Percentiles rank a stretch among this genome's conserved stretches.
phyloP scores from a whole-genome alignment of 345 rosid species.

The Hevea brasiliensis region DNA sequence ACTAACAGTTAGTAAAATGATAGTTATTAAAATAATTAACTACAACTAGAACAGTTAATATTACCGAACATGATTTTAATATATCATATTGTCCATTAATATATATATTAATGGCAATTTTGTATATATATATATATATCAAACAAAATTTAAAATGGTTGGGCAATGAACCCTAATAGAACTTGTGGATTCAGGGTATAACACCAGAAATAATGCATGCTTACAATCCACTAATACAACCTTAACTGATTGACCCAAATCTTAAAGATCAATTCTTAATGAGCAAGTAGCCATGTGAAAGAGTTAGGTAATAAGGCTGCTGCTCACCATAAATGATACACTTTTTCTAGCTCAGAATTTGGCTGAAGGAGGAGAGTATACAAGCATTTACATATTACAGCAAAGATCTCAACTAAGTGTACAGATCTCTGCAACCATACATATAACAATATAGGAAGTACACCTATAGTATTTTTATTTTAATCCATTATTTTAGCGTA shows the following conservation, averaged over 20 bases:
- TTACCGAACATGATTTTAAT: too few relatives aligned
- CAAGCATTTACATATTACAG: neutral
- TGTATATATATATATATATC: too few relatives aligned
- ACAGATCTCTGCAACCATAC: conserved; percentile 13
- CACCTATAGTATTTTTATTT: neutral
- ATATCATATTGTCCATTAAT: too few relatives aligned
- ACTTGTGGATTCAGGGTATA: too few relatives aligned
- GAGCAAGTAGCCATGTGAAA: conserved; percentile 30
- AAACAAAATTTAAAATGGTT: too few relatives aligned
- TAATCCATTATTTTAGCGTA: neutral
- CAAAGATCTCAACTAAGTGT: conserved; percentile 23
- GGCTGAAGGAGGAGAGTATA: conserved; percentile 11
- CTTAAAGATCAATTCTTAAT: conserved; percentile 3
- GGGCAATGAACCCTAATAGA: too few relatives aligned
- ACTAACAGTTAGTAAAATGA: too few relatives aligned
- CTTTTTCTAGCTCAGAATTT: conserved; percentile 22
- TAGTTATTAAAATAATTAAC: too few relatives aligned
- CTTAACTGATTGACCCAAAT: conserved; percentile 14
- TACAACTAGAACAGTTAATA: too few relatives aligned
- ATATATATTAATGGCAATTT: too few relatives aligned
- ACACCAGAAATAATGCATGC: too few relatives aligned
- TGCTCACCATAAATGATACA: conserved; percentile 23
- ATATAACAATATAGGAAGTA: neutral
- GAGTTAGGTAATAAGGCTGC: conserved; percentile 12
- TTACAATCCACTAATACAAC: neutral